A percentile compares a stretch with the other conserved stretches of the same genome.
Conservation (phyloP, 2,329 filamentous ascomycete genomes). For the Spiromastix sp. region DNA sequence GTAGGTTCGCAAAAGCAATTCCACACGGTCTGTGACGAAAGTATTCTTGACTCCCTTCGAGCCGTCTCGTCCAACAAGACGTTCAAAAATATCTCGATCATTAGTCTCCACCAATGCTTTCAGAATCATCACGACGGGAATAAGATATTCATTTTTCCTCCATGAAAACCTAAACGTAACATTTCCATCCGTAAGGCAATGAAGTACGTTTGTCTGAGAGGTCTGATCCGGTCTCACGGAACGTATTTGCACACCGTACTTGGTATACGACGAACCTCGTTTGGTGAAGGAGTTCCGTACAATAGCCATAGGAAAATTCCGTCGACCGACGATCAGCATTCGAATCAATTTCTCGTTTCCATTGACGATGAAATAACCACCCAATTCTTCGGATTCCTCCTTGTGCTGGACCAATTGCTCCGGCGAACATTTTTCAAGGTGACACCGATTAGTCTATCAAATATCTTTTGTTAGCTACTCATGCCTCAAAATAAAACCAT, state of each 20-base stretch:
- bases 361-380: slow-evolving; percentile 96
- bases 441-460: slow-evolving; percentile 73
- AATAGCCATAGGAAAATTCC: slow-evolving; percentile 95
- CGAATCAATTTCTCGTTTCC: slow-evolving; percentile 95
- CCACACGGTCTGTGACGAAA: slow-evolving; percentile 88
- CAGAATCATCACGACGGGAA: slow-evolving; percentile 91
- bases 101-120: slow-evolving; percentile 95
- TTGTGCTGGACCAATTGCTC: slow-evolving; percentile 73
- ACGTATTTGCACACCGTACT: slow-evolving; percentile 81
- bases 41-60: slow-evolving; percentile 76
- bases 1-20: slow-evolving; percentile 84
- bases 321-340: slow-evolving; percentile 76
- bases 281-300: slow-evolving; percentile 80
- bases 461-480: slow-evolving; percentile 1
- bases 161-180: slow-evolving; percentile 96
- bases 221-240: slow-evolving; percentile 95
- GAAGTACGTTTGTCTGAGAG: slow-evolving; percentile 91
- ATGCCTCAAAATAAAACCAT: slow-evolving; percentile 7
- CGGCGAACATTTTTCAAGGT: slow-evolving; percentile 77
- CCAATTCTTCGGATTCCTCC: slow-evolving; percentile 92
- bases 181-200: slow-evolving; percentile 92
- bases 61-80: slow-evolving; percentile 66
- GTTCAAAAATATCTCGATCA: slow-evolving; percentile 90
- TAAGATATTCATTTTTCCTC: slow-evolving; percentile 93
- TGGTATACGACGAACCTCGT: slow-evolving; percentile 77